phyloP scores from a whole-genome alignment of 2,329 filamentous ascomycete species.

The Diaporthe vexans region DNA sequence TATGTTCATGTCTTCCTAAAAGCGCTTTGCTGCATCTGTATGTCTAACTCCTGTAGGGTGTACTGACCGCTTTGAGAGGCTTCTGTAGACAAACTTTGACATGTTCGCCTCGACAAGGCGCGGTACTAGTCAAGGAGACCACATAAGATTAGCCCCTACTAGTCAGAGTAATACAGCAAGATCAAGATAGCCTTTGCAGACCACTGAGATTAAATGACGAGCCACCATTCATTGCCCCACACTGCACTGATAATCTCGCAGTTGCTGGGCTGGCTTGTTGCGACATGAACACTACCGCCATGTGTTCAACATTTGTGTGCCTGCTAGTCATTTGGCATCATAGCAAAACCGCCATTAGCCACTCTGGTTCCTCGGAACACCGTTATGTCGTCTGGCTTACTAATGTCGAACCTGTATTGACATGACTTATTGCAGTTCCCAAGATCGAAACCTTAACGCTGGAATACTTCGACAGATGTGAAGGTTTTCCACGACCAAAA shows the following conservation, averaged over 20 bases:
- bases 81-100: not conserved
- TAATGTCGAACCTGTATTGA: not conserved
- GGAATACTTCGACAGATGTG: not conserved
- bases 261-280: not conserved
- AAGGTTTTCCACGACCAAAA: not conserved
- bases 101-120: not conserved
- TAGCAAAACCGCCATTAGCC: not conserved
- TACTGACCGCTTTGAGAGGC: not conserved
- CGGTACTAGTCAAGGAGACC: not conserved
- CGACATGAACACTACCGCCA: not conserved
- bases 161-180: not conserved
- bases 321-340: constrained; percentile 16
- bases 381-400: not conserved
- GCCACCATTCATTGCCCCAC: not conserved
- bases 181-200: not conserved
- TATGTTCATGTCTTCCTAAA: not conserved
- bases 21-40: not conserved
- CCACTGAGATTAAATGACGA: not conserved
- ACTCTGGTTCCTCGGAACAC: not conserved
- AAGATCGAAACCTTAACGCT: not conserved
- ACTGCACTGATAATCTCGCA: not conserved
- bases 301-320: not conserved
- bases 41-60: too few species aligned
- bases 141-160: constrained; percentile 3
- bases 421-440: constrained; percentile 1